Evolutionary conservation across 164 flowering plant species (phyloP).

Genomic region (Santalum album): DNA sequence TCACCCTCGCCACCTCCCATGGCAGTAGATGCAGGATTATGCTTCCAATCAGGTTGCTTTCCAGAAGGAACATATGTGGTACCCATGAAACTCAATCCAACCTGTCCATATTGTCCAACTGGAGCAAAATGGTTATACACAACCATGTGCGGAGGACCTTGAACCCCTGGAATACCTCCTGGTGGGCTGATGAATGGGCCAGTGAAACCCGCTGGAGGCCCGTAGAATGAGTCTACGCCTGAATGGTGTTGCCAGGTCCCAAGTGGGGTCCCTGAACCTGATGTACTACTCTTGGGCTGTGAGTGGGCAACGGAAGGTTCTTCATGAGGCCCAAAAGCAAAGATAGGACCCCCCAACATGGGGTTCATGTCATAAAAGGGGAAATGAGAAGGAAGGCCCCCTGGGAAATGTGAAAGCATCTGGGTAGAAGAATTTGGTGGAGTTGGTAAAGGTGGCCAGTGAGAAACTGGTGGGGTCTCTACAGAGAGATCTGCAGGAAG

Average conservation of each 20-base stretch:
- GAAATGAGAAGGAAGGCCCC: slow-evolving; percentile 66
- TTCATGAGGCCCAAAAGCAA: slow-evolving; percentile 79
- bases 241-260: slow-evolving; percentile 87
- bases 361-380: slow-evolving; percentile 91
- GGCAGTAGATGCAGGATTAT: slow-evolving; percentile 51
- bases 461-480: slow-evolving; percentile 74
- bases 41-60: slow-evolving; percentile 96
- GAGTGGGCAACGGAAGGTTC: slow-evolving; percentile 56
- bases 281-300: slow-evolving; percentile 43
- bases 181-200: slow-evolving; percentile 82
- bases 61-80: slow-evolving; percentile 85
- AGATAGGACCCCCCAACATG: slow-evolving; percentile 71
- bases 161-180: slow-evolving; percentile 82
- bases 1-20: slow-evolving; percentile 54
- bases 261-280: slow-evolving; percentile 53
- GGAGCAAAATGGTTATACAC: slow-evolving; percentile 96
- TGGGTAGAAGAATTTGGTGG: slow-evolving; percentile 64
- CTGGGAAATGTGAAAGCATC: slow-evolving; percentile 79
- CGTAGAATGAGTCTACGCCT: slow-evolving; percentile 83
- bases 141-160: slow-evolving; percentile 93
- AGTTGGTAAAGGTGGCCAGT: slow-evolving; percentile 79
- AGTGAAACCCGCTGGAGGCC: slow-evolving; percentile 73
- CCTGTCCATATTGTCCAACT: slow-evolving; percentile 92
- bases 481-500: slow-evolving; percentile 96
- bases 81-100: slow-evolving; percentile 96